Percentiles rank a stretch among this genome's conserved stretches.
Conservation (phyloP, 108 stramenopile species). For the Licmophora abbreviata region DNA sequence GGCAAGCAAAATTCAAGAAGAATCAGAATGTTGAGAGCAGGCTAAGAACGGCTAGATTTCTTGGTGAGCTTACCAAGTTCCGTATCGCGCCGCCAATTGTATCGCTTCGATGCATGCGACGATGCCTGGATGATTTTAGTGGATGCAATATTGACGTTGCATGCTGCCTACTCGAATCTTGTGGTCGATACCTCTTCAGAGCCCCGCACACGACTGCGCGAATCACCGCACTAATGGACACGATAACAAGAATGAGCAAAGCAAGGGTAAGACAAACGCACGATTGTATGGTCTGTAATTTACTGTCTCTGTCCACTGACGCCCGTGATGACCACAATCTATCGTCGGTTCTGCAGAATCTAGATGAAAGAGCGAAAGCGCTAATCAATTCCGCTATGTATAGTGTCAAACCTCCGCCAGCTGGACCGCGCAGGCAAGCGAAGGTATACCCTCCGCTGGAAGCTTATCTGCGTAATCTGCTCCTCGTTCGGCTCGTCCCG, state of each 20-base stretch:
- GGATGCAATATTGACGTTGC: slow-evolving; percentile 84
- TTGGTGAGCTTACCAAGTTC: slow-evolving; percentile 93
- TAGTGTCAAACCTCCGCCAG: slow-evolving; percentile 70
- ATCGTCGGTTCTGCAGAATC: slow-evolving; percentile 21
- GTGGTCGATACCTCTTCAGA: slow-evolving; percentile 84
- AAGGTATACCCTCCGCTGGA: slow-evolving; percentile 77
- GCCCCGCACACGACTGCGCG: slow-evolving; percentile 66
- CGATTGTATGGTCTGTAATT: not conserved
- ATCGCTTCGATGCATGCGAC: slow-evolving; percentile 67
- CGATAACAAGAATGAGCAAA: slow-evolving; percentile 80
- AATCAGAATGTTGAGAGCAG: slow-evolving; percentile 77
- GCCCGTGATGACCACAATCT: not conserved
- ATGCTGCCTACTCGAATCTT: slow-evolving; percentile 82
- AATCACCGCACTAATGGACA: slow-evolving; percentile 64
- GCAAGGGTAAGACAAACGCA: slow-evolving; percentile 50
- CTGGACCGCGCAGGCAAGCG: slow-evolving; percentile 38
- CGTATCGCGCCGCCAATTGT: slow-evolving; percentile 89
- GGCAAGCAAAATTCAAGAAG: slow-evolving; percentile 78
- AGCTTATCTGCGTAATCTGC: slow-evolving; percentile 70
- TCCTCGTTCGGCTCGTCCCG: slow-evolving; percentile 60
- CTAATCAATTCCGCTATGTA: slow-evolving; percentile 78
- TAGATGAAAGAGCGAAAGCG: slow-evolving; percentile 73
- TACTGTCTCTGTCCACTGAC: slow-evolving; percentile 1
- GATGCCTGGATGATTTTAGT: slow-evolving; percentile 84
- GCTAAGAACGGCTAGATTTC: slow-evolving; percentile 73